These are phyloP conservation scores for Lichtheimia ramosa DNA, from an alignment of 371 early-diverging fungal genomes.

Conservation along the genomic window DNA sequence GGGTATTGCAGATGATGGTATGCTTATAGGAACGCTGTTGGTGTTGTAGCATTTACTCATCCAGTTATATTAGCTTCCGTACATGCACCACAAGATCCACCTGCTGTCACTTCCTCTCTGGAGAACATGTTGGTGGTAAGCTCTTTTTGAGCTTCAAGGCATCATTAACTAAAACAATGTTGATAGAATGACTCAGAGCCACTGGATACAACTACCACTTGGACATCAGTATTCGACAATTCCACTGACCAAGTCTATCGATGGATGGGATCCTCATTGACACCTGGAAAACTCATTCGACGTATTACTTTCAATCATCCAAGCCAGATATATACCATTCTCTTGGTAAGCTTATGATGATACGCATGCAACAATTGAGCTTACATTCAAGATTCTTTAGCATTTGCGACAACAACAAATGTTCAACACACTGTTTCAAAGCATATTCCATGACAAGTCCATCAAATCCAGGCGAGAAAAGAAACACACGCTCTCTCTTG, in stretches of 20 bases:
- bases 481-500: constrained; percentile 16
- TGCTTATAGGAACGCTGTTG: not conserved
- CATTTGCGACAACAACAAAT: constrained; percentile 56
- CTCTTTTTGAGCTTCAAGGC: not conserved
- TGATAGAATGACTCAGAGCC: not conserved
- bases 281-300: constrained; percentile 38
- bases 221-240: constrained; percentile 17
- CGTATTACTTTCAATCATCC: constrained; percentile 60
- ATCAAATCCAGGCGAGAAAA: constrained; percentile 1
- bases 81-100: not conserved
- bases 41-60: not conserved
- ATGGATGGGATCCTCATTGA: constrained; percentile 22
- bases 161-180: not conserved
- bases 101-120: constrained; percentile 9
- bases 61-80: too few species aligned
- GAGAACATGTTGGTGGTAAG: constrained; percentile 33
- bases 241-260: constrained; percentile 32
- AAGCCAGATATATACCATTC: constrained; percentile 49
- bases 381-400: constrained; percentile 5
- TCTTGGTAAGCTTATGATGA: constrained; percentile 29
- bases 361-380: not conserved
- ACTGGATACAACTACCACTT: not conserved
- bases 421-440: constrained; percentile 56
- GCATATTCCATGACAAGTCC: constrained; percentile 42
- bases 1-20: constrained; percentile 20